These are phyloP conservation scores for Cladosporium colombiae DNA, from an alignment of 2,329 filamentous ascomycete species.

Conservation along the genomic window DNA sequence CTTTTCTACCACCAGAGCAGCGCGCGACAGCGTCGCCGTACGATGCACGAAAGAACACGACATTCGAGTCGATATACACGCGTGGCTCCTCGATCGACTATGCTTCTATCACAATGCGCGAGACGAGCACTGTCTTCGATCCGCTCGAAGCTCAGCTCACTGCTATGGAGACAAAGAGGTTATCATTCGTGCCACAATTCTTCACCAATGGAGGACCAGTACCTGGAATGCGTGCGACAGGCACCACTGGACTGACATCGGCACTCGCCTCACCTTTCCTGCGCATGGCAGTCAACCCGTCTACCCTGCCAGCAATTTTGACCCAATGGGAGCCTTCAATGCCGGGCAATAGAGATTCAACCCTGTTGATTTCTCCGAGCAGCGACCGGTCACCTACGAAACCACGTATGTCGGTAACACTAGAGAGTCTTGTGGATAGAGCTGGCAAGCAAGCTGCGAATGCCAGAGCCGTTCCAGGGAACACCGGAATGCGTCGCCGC, in stretches of 20 bases:
- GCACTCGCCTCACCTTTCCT: conserved; percentile 29
- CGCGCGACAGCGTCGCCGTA: conserved; percentile 24
- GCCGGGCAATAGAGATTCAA: background rate
- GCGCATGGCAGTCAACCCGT: conserved; percentile 14
- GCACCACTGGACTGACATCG: conserved; percentile 23
- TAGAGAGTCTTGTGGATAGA: conserved; percentile 27
- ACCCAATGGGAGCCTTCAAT: conserved; percentile 15
- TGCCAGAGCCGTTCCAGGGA: conserved; percentile 15
- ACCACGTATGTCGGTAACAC: conserved; percentile 18
- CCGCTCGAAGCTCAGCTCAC: conserved; percentile 33
- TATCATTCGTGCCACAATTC: conserved; percentile 32
- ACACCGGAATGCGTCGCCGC: conserved; percentile 15
- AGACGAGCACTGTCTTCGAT: conserved; percentile 25
- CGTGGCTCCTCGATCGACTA: conserved; percentile 26
- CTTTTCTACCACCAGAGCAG: conserved; percentile 31
- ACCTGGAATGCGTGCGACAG: conserved; percentile 27
- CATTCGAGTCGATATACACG: conserved; percentile 24
- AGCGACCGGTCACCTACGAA: background rate
- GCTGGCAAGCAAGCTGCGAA: conserved; percentile 26
- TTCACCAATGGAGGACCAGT: conserved; percentile 30
- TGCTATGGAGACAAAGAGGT: conserved; percentile 30
- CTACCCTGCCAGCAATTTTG: background rate
- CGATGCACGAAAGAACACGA: conserved; percentile 24
- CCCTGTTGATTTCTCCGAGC: conserved; percentile 6
- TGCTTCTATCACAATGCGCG: conserved; percentile 18